phyloP scores from a whole-genome alignment of 83 land plant genomes.

The Larix sibirica region DNA sequence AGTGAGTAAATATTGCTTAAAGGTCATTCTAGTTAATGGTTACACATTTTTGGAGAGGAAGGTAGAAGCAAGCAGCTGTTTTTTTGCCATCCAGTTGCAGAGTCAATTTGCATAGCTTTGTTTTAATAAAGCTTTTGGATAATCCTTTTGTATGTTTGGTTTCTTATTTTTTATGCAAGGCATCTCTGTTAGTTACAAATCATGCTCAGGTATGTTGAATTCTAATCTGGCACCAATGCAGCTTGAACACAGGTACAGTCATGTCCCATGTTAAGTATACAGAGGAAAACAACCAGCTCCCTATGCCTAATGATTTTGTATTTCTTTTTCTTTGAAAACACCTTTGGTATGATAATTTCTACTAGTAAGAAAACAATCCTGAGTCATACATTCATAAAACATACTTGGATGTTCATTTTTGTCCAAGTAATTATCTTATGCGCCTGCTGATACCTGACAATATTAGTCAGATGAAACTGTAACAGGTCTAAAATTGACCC shows the following conservation, averaged over 20 bases:
- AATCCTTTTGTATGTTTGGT: no score
- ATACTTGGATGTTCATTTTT: no score
- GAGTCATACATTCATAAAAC: no score
- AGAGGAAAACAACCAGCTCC: neutral
- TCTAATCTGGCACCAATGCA: neutral
- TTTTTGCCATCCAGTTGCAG: neutral
- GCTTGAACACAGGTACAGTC: neutral
- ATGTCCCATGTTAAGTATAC: neutral
- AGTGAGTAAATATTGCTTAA: neutral
- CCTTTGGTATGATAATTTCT: no score
- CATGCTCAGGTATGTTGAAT: neutral
- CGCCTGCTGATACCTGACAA: no score
- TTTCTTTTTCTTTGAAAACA: no score
- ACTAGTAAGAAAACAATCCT: no score
- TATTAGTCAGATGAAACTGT: no score
- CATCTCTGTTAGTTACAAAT: neutral
- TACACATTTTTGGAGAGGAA: neutral
- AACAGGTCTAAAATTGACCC: no score
- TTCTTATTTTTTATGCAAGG: neutral
- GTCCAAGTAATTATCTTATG: no score
- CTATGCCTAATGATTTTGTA: neutral
- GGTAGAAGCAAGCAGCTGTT: neutral
- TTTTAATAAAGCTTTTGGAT: neutral
- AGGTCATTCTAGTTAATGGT: no score
- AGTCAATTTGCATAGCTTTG: neutral